Evolutionary conservation across 208 protist genomes (phyloP).

Genomic region (Acanthamoeba triangularis): DNA sequence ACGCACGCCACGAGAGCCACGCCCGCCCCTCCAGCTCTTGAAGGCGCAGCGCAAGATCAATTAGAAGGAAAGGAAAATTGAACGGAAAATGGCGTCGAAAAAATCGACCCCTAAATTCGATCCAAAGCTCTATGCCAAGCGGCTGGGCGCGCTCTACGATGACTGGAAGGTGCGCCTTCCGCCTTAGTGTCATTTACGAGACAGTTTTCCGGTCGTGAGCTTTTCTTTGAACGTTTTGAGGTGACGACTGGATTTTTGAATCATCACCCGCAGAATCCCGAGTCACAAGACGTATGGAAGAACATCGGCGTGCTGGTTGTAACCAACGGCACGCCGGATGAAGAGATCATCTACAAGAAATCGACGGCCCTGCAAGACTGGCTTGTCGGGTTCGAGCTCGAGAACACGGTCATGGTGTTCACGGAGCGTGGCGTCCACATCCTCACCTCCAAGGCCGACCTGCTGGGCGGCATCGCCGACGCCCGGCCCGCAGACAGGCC

Average conservation of each 20-base stretch:
- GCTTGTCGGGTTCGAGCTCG: constrained; percentile 12
- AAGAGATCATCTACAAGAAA: constrained; percentile 56
- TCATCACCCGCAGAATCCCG: not conserved
- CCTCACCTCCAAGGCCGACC: not conserved
- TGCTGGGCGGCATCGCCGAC: not conserved
- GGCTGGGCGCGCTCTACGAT: constrained; percentile 1
- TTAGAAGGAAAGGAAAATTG: not conserved
- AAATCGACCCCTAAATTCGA: not conserved
- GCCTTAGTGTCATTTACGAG: not conserved
- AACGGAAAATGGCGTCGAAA: not conserved
- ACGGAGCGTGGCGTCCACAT: not conserved
- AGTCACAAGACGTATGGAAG: constrained; percentile 31
- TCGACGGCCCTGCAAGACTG: not conserved
- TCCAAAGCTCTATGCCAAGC: constrained; percentile 1
- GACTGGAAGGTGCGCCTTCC: not conserved
- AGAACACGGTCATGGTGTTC: constrained; percentile 40
- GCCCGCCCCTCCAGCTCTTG: not conserved
- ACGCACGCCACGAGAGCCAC: not conserved
- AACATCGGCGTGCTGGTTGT: not conserved
- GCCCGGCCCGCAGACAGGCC: not conserved
- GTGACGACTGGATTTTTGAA: not conserved
- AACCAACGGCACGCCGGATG: constrained; percentile 21
- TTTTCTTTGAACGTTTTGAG: not conserved
- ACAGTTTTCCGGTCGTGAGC: not conserved
- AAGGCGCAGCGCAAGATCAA: not conserved